These are phyloP conservation scores for Amanita pallidorosea DNA, from an alignment of 768 basidiomycete species.

Conservation along the genomic window DNA sequence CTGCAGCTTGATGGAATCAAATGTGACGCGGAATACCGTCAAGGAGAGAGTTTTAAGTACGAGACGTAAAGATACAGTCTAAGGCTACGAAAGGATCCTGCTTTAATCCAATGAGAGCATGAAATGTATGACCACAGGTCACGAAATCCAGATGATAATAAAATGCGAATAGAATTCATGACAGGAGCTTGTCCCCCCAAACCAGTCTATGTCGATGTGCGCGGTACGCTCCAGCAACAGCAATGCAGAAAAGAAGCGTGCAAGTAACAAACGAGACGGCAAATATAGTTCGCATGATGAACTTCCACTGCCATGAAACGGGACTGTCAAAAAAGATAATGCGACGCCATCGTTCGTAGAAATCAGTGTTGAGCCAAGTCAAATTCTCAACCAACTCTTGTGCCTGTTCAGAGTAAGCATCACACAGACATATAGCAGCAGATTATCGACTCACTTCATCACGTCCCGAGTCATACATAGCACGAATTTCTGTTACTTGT, in stretches of 20 bases:
- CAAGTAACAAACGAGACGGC: constrained; percentile 45
- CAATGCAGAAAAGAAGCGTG: constrained; percentile 49
- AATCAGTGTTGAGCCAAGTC: constrained; percentile 69
- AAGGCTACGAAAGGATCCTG: background rate
- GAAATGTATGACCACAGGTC: background rate
- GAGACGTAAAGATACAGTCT: constrained; percentile 1
- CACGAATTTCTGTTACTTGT: constrained; percentile 50
- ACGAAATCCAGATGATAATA: background rate
- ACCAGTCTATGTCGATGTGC: constrained; percentile 68
- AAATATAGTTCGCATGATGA: constrained; percentile 50
- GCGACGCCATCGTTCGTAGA: constrained; percentile 63
- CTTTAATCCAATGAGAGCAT: background rate
- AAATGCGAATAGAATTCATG: constrained; percentile 22
- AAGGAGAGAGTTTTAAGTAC: background rate
- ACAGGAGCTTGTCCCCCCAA: constrained; percentile 75
- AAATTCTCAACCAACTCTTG: constrained; percentile 51
- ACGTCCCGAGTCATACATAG: constrained; percentile 64
- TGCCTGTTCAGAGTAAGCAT: constrained; percentile 32
- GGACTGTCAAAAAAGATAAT: constrained; percentile 70
- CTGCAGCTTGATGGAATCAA: background rate
- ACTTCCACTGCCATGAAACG: constrained; percentile 64
- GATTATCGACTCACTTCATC: constrained; percentile 36
- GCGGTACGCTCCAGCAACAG: constrained; percentile 54
- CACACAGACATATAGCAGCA: background rate
- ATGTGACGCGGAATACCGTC: background rate